These are phyloP conservation scores for Pichia kluyveri DNA, from an alignment of 805 yeast genomes.

Conservation along the genomic window DNA sequence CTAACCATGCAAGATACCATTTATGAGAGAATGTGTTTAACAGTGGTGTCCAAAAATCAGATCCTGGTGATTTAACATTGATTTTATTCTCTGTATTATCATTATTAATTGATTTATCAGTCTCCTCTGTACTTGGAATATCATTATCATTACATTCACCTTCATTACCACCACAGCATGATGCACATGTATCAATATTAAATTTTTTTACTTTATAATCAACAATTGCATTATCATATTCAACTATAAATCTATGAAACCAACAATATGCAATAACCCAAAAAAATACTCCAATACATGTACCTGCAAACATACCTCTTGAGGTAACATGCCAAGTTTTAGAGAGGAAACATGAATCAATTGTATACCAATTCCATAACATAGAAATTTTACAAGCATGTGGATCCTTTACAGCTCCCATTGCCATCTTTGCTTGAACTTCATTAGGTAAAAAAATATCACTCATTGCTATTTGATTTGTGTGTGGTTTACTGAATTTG, in stretches of 20 bases:
- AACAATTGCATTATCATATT: conserved; percentile 36
- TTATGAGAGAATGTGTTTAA: conserved; percentile 19
- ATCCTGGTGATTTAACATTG: conserved; percentile 5
- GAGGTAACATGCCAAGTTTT: conserved; percentile 53
- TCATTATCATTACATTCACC: conserved; percentile 2
- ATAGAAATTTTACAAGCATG: conserved; percentile 28
- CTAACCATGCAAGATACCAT: conserved; percentile 19
- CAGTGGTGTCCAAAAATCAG: conserved; percentile 16
- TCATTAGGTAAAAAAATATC: conserved; percentile 7
- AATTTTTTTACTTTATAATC: conserved; percentile 9
- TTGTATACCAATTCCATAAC: conserved; percentile 71
- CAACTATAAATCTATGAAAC: conserved; percentile 46
- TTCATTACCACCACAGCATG: conserved; percentile 1
- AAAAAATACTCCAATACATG: conserved; percentile 60
- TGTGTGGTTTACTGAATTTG: neutral
- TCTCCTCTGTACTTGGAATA: neutral
- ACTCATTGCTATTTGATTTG: neutral
- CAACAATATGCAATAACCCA: conserved; percentile 50
- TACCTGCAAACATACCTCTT: conserved; percentile 59
- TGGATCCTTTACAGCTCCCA: conserved; percentile 6
- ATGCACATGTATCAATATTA: neutral
- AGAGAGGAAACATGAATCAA: conserved; percentile 57
- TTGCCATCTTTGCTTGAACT: conserved; percentile 12
- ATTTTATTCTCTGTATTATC: neutral
- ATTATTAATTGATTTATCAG: neutral